Base-by-base conservation (phyloP, 2,329 filamentous ascomycete genomes). In the Aureobasidium sp. region DNA sequence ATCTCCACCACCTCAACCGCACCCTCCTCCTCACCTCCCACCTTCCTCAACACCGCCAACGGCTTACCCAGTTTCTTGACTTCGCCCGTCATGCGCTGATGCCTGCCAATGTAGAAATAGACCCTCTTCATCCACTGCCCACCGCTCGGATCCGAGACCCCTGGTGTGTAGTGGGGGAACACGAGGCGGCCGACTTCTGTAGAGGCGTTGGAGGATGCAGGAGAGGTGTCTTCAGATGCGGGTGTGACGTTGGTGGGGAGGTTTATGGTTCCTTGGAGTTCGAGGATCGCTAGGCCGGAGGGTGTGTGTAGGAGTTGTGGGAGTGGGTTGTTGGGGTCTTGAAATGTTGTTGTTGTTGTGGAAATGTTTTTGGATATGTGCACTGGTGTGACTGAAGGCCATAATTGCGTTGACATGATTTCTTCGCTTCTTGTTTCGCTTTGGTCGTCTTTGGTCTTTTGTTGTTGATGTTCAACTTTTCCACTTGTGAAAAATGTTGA, bases 181-280 rank as follows among this genome's bases (percentile, higher is more conserved):
- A 87, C 81, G 31, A 95, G 79, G 60, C 83, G 85, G 33, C 91
- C 91, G 64, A 95, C 79, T 27, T 78, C 74, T 1, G 83, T 82
- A 29, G 27, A 29, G 27, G 27, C 57, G 42, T 61, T 51, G 50
- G 62, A 10, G 57, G 25, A 74, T 68, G n/a, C 66, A 27, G 68
- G 35, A 37, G 60, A 59, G 23, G 17, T 51, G 29, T 27, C 60
- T 25, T 61, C 38, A 9, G 69, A 63, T n/a, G 65, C 67, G 31
- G n/a, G n/a, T n/a, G 71, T 65, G 2, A 75, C 49, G n/a, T n/a
- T n/a, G 5, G 65, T 49, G 64, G 8, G 90, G 86, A 91, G 78
- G 73, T 95, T 93, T 75, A 99, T 86, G 15, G 84, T 90, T 63
- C 92, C 94, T 78, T 99, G 94, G 15, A 99, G 83, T 75, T 97